phyloP scores from a whole-genome alignment of 176 grass and related monocot species.

The Oryza glaberrima region DNA sequence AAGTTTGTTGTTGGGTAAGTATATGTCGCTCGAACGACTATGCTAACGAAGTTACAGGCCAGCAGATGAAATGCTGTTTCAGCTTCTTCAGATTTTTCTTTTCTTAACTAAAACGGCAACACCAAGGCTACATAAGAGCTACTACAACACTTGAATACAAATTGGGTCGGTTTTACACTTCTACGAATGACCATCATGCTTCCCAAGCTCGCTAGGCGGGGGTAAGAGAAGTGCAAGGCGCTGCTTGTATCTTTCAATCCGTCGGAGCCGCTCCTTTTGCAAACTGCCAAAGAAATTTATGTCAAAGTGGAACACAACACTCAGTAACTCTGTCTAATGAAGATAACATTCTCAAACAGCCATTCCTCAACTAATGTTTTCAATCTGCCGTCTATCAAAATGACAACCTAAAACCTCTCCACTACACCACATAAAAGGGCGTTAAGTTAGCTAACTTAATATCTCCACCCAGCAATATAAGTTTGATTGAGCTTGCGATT shows the following conservation, averaged over 20 bases:
- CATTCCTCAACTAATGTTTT: neutral
- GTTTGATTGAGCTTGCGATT: neutral
- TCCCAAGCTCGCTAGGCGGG: slow-evolving; percentile 52
- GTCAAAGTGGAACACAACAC: neutral
- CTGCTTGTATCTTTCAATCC: slow-evolving; percentile 87
- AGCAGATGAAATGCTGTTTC: slow-evolving; percentile 22
- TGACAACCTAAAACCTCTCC: neutral
- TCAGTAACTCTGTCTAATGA: neutral
- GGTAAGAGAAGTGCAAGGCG: slow-evolving; percentile 76
- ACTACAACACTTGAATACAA: neutral
- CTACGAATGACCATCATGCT: slow-evolving; percentile 40
- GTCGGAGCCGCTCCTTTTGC: slow-evolving; percentile 54
- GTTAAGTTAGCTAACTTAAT: neutral
- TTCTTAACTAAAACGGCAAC: slow-evolving; percentile 1
- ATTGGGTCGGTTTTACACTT: slow-evolving; percentile 10
- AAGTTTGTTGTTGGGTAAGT: neutral
- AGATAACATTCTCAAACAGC: neutral
- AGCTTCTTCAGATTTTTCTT: neutral
- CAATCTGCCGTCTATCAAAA: slow-evolving; percentile 14
- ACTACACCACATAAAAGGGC: neutral
- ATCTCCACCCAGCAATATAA: neutral
- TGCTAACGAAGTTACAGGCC: slow-evolving; percentile 11
- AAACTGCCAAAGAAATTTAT: slow-evolving; percentile 52
- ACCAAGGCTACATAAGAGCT: neutral
- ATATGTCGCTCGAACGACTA: neutral